A percentile compares a stretch with the other conserved stretches of the same genome.
These are phyloP conservation scores for Dorcoceras hygrometricum DNA, from an alignment of 257 asterid species.

Conservation along the genomic window DNA sequence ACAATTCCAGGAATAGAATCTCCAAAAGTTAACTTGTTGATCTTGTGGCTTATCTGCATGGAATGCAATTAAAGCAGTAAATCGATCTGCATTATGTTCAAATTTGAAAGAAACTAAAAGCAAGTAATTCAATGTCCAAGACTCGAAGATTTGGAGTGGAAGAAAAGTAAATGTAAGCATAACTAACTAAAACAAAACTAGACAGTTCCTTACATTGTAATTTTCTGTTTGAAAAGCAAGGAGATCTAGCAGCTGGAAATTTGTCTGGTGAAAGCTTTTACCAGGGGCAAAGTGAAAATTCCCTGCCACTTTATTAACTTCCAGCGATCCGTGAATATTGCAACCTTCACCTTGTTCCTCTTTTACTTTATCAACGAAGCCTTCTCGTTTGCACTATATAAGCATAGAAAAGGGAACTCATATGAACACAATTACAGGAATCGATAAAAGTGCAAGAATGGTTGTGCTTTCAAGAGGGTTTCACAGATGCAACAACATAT, in stretches of 20 bases:
- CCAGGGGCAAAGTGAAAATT: constrained; percentile 89
- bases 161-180: not conserved
- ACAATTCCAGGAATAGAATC: constrained; percentile 79
- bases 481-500: too few species aligned
- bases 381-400: constrained; percentile 85
- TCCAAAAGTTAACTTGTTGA: constrained; percentile 86
- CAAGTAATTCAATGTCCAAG: not conserved
- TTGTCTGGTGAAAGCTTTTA: constrained; percentile 76
- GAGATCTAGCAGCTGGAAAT: constrained; percentile 56
- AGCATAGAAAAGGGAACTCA: not conserved
- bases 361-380: constrained; percentile 74
- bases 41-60: constrained; percentile 88
- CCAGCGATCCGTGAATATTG: constrained; percentile 91
- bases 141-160: not conserved
- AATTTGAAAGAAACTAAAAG: constrained; percentile 1
- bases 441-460: not conserved
- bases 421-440: not conserved
- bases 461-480: not conserved
- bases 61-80: constrained; percentile 22
- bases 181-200: not conserved
- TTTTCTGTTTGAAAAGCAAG: constrained; percentile 57
- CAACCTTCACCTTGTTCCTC: constrained; percentile 99
- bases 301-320: constrained; percentile 97
- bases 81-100: constrained; percentile 4
- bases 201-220: constrained; percentile 61